A percentile compares a stretch with the other conserved stretches of the same genome.
phyloP scores from a whole-genome alignment of 768 basidiomycete genomes.

The Mrakia frigida region DNA sequence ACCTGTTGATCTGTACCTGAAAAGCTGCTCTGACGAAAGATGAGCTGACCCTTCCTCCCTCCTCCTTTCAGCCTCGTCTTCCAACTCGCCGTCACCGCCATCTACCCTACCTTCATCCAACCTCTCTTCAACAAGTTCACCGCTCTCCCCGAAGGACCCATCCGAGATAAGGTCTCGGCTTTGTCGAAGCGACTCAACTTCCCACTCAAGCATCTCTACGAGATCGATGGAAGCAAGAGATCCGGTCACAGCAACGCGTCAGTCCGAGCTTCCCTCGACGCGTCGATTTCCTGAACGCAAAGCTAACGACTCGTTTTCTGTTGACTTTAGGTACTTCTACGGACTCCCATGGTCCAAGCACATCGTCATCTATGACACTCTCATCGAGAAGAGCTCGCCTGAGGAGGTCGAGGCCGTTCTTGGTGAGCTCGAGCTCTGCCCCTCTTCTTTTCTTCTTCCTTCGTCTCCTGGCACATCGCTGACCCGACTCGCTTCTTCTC shows the following conservation, averaged over 20 bases:
- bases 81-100: conserved; percentile 66
- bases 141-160: conserved; percentile 68
- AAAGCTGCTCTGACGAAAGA: background rate
- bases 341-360: conserved; percentile 75
- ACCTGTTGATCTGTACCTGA: background rate
- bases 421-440: conserved; percentile 40
- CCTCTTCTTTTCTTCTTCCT: background rate
- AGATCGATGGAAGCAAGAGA: conserved; percentile 94
- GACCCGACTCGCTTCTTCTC: background rate
- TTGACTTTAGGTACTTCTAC: conserved; percentile 71
- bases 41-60: background rate
- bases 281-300: background rate
- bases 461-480: too few species aligned
- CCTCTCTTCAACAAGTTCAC: conserved; percentile 97
- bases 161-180: conserved; percentile 68
- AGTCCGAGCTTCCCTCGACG: conserved; percentile 19
- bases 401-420: conserved; percentile 97
- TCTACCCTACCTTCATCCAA: conserved; percentile 61
- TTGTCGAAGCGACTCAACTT: conserved; percentile 79
- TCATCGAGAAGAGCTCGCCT: conserved; percentile 82
- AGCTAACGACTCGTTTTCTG: background rate
- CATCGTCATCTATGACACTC: conserved; percentile 94
- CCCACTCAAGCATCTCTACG: conserved; percentile 89
- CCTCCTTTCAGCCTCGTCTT: conserved; percentile 58
- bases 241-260: conserved; percentile 82